A percentile compares a stretch with the other conserved stretches of the same genome.
Conservation (phyloP, 352 stramenopile species). For the Phytophthora capsici region DNA sequence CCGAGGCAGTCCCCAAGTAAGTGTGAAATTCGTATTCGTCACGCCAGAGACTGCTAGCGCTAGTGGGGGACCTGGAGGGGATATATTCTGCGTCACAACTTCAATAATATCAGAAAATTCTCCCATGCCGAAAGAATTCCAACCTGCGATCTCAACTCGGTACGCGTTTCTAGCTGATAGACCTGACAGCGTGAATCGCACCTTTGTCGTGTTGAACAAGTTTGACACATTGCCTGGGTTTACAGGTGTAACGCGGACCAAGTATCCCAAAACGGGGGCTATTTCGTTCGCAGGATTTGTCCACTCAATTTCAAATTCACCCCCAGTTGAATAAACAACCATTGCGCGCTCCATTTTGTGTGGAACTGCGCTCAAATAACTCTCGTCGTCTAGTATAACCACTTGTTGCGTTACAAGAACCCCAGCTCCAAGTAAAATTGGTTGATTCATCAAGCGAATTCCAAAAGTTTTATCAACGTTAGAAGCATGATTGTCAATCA, state of each 20-base stretch:
- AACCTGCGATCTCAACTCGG: conserved; percentile 47
- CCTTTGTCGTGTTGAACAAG: conserved; percentile 49
- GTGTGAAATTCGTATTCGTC: conserved; percentile 24
- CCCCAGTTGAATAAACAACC: conserved; percentile 41
- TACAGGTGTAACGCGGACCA: conserved; percentile 41
- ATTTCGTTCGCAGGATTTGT: neutral
- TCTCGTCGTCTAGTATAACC: conserved; percentile 59
- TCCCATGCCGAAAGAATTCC: conserved; percentile 55
- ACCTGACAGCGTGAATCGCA: conserved; percentile 47
- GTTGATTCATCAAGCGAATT: conserved; percentile 38
- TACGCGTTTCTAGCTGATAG: conserved; percentile 44
- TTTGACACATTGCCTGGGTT: conserved; percentile 30
- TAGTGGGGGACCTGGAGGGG: conserved; percentile 35
- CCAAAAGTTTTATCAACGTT: conserved; percentile 48
- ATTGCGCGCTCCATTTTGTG: conserved; percentile 9
- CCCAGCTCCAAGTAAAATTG: neutral
- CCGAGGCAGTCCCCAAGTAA: conserved; percentile 48
- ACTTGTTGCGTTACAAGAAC: conserved; percentile 40
- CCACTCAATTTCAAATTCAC: conserved; percentile 58
- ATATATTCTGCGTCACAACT: conserved; percentile 39
- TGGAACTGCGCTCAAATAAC: conserved; percentile 36
- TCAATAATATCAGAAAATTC: conserved; percentile 33
- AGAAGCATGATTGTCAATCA: conserved; percentile 53
- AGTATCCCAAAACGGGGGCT: conserved; percentile 26
- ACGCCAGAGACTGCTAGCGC: conserved; percentile 8